Percentiles rank a stretch among this genome's conserved stretches.
These are phyloP conservation scores for Pseudovirgaria hyperparasitica DNA, from an alignment of 2,329 filamentous ascomycete species.

Conservation along the genomic window DNA sequence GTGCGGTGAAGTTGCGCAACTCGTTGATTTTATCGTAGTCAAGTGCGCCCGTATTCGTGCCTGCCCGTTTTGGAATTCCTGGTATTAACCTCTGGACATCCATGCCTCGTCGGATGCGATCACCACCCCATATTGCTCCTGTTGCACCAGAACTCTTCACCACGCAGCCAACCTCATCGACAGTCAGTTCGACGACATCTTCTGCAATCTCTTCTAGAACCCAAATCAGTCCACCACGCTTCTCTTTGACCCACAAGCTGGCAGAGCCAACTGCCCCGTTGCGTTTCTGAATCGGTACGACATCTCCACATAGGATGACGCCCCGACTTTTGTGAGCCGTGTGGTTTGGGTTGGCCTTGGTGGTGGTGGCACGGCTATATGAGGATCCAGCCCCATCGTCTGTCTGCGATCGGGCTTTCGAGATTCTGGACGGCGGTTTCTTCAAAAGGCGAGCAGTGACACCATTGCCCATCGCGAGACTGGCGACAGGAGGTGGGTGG, in stretches of 20 bases:
- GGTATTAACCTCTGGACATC: constrained; percentile 71
- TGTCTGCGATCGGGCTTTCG: constrained; percentile 48
- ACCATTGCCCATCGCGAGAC: constrained; percentile 58
- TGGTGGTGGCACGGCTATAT: constrained; percentile 28
- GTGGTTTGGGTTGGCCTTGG: constrained; percentile 52
- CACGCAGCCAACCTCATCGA: constrained; percentile 68
- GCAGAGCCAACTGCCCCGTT: constrained; percentile 87
- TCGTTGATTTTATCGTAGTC: constrained; percentile 65
- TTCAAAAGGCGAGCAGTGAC: constrained; percentile 81
- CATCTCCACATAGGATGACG: constrained; percentile 86
- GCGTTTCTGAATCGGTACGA: constrained; percentile 94
- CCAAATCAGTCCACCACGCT: constrained; percentile 87
- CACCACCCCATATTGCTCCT: constrained; percentile 75
- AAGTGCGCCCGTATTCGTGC: constrained; percentile 57
- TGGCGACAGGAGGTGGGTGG: constrained; percentile 21
- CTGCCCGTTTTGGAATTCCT: constrained; percentile 64
- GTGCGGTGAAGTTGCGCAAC: constrained; percentile 72
- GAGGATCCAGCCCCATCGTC: constrained; percentile 44
- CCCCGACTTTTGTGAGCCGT: constrained; percentile 67
- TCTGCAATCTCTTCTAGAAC: constrained; percentile 96
- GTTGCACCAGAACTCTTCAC: constrained; percentile 60
- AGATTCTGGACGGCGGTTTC: constrained; percentile 56
- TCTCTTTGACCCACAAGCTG: constrained; percentile 98
- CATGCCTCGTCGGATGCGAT: constrained; percentile 52
- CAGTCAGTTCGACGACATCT: constrained; percentile 64